Percentiles rank a stretch among this genome's conserved stretches.
Evolutionary conservation across 169 alveolate genomes (phyloP).

Genomic region (Amoebophrya sp.): DNA sequence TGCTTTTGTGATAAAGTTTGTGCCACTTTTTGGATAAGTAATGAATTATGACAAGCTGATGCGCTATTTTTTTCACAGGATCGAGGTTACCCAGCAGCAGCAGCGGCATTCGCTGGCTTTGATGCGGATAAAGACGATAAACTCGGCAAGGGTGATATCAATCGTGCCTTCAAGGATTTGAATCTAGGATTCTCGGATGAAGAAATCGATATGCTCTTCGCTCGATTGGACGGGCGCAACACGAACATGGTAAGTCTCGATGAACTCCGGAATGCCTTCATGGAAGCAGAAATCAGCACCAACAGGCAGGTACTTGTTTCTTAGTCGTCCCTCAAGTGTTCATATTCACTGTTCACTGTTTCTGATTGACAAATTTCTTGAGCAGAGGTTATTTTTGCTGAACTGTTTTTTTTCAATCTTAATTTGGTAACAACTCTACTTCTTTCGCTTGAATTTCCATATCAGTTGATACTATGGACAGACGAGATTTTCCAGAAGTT

Average conservation of each 20-base stretch:
- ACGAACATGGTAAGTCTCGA: background rate
- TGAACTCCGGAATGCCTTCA: background rate
- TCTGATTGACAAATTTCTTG: no score
- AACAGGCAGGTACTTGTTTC: no score
- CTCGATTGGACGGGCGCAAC: background rate
- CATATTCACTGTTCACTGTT: no score
- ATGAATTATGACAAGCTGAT: no score
- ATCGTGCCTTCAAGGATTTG: background rate
- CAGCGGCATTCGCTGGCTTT: background rate
- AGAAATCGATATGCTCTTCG: background rate
- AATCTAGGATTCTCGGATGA: background rate
- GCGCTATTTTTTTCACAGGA: no score
- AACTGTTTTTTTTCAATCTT: no score
- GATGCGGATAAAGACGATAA: background rate
- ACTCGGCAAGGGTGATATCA: background rate
- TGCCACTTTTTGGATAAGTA: no score
- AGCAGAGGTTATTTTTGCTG: no score
- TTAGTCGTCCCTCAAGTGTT: no score
- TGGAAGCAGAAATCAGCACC: background rate
- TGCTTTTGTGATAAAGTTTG: no score
- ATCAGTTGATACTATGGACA: background rate
- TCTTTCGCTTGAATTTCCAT: no score
- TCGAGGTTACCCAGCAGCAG: background rate
- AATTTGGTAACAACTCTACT: no score
- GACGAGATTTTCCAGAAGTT: background rate